A percentile compares a stretch with the other conserved stretches of the same genome.
These are phyloP conservation scores for Botryosphaeria dothidea DNA, from an alignment of 2,329 filamentous ascomycete species.

Conservation along the genomic window DNA sequence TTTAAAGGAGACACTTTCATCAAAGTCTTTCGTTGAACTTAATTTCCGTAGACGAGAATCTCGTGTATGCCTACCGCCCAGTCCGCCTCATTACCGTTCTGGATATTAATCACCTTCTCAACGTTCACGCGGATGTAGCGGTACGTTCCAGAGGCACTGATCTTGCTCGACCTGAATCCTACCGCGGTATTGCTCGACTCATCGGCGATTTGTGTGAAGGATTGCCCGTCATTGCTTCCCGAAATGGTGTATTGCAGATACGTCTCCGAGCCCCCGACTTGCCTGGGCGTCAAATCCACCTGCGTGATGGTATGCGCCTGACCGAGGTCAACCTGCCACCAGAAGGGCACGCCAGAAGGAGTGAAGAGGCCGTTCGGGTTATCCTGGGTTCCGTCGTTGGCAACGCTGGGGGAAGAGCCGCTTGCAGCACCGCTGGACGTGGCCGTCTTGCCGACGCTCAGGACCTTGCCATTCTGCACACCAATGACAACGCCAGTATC, in stretches of 20 bases:
- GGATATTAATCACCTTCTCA: constrained; percentile 4
- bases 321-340: constrained; percentile 25
- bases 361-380: constrained; percentile 15
- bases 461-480: constrained; percentile 23
- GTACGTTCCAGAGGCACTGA: neutral
- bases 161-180: neutral
- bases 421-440: constrained; percentile 18
- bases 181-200: constrained; percentile 6
- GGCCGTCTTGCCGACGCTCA: neutral
- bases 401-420: constrained; percentile 4
- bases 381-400: neutral
- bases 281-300: constrained; percentile 24
- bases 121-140: constrained; percentile 6
- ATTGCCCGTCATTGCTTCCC: constrained; percentile 20
- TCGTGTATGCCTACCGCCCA: constrained; percentile 3
- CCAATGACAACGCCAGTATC: constrained; percentile 22
- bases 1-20: too few relatives aligned
- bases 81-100: constrained; percentile 11
- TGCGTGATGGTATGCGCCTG: constrained; percentile 19
- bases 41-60: neutral
- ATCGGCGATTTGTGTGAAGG: neutral
- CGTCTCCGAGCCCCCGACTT: constrained; percentile 24
- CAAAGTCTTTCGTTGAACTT: too few relatives aligned
- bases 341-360: constrained; percentile 24
- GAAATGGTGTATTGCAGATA: constrained; percentile 25